These are phyloP conservation scores for Tuber brumale DNA, from an alignment of 495 filamentous ascomycete species.

Conservation along the genomic window DNA sequence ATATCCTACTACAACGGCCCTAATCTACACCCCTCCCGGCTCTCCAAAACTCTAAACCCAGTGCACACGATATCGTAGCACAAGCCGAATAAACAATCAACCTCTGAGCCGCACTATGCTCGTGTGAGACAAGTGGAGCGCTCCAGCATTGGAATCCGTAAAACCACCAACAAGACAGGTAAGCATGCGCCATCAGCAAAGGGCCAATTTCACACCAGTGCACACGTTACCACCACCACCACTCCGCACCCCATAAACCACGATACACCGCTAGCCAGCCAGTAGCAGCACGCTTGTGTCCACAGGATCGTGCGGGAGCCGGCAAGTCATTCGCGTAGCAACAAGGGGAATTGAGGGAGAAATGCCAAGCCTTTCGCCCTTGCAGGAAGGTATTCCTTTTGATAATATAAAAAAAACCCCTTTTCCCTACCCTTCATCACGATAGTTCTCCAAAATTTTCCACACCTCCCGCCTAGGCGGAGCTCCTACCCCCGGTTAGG, in stretches of 20 bases:
- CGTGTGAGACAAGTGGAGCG: background rate
- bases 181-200: background rate
- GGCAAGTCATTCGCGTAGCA: background rate
- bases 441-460: background rate
- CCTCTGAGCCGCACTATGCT: background rate
- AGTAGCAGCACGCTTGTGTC: background rate
- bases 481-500: background rate
- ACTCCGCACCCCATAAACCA: background rate
- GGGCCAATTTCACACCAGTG: background rate
- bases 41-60: background rate
- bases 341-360: background rate
- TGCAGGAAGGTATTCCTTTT: background rate
- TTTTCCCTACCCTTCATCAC: background rate
- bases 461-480: background rate
- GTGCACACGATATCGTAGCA: background rate
- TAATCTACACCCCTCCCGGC: background rate
- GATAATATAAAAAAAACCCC: background rate
- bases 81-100: background rate
- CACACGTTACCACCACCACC: background rate
- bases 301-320: background rate
- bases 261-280: background rate
- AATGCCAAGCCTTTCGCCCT: background rate
- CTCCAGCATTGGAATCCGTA: background rate
- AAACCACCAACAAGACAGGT: background rate
- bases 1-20: background rate